Conservation (phyloP, 768 basidiomycete species). For the Lenzites betulinus region DNA sequence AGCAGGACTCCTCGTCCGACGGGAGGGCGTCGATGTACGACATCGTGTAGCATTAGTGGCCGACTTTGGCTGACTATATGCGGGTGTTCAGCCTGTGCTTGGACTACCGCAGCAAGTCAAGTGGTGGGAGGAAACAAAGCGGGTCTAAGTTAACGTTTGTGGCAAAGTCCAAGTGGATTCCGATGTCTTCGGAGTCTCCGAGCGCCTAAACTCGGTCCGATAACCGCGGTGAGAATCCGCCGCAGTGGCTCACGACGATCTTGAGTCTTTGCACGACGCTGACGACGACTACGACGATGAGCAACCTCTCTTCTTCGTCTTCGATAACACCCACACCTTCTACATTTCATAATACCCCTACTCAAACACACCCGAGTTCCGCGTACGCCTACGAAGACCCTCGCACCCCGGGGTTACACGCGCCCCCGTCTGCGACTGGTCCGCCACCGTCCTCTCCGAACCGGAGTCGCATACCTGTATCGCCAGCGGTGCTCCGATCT, state of each 20-base stretch:
- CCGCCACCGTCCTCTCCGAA: constrained; percentile 32
- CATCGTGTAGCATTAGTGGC: constrained; percentile 35
- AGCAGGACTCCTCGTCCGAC: constrained; percentile 54
- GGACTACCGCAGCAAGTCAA: not conserved
- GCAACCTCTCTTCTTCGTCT: constrained; percentile 28
- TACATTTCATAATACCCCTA: constrained; percentile 23
- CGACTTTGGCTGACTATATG: not conserved
- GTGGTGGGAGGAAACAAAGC: constrained; percentile 3
- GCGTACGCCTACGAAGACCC: constrained; percentile 8
- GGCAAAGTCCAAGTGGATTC: not conserved
- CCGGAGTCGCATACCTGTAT: constrained; percentile 74
- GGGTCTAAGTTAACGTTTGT: too few relatives aligned
- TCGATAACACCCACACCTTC: constrained; percentile 28
- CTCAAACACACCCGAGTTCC: constrained; percentile 17
- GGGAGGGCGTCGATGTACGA: constrained; percentile 63
- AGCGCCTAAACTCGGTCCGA: too few relatives aligned
- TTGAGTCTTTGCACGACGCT: not conserved
- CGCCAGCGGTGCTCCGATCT: constrained; percentile 76
- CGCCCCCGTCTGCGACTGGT: constrained; percentile 2
- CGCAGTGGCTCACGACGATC: not conserved
- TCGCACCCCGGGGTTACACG: not conserved
- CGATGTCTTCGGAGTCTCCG: not conserved
- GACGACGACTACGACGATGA: constrained; percentile 13
- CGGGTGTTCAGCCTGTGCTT: not conserved
- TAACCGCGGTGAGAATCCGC: not conserved